Base-by-base conservation (phyloP, 1,284 basidiomycete genomes). In the Anthracocystis walkeri region DNA sequence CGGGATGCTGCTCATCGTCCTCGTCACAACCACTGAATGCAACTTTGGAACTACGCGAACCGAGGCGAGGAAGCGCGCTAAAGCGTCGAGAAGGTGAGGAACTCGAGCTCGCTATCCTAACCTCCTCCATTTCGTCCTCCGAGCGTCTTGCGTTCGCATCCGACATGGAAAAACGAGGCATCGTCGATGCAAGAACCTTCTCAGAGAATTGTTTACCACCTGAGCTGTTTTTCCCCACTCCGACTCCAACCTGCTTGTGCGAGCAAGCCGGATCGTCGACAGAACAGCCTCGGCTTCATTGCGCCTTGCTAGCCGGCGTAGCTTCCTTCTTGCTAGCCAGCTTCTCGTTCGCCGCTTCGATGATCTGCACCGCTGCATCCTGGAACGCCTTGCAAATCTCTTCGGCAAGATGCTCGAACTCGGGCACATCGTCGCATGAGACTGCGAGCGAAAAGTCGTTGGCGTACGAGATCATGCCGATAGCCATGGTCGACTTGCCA, bases 391-490 rank as follows among this genome's bases (percentile, higher is more conserved):
- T 55, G 61, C 82, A 84, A 35, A 84, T 80, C 57, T 77, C 75
- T 41, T 75, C 53, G 12, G 83, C 78, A 7, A 84, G 61, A 8
- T 73, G 58, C 35, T 63, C 33, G 45, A 84, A 81, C 69, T 82
- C 81, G 51, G 74, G 76, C 54, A 81, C 81, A n/a, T 82, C 82
- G 60, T 84, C 83, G 75, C 82, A 83, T 48, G 78, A 79, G 4
- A 84, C 81, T 5, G 81, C 82, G n/a, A 84, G 71, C 29, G 78
- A 81, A 45, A 84, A 84, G 61, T 79, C 70, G 45, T 75, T 63
- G 41, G 80, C 83, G 52, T 84, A 84, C 59, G 77, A 80, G 61
- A 84, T 84, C 81, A 83, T 83, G 46, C 83, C 83, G 54, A 83
- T 82, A 4, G 82, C 78, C 76, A 84, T 74, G 44, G 79, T 82